Evolutionary conservation across 805 yeast species (phyloP), one percentile per base, ranked within the genome.

Genomic region (Wickerhamiella siamensis): DNA sequence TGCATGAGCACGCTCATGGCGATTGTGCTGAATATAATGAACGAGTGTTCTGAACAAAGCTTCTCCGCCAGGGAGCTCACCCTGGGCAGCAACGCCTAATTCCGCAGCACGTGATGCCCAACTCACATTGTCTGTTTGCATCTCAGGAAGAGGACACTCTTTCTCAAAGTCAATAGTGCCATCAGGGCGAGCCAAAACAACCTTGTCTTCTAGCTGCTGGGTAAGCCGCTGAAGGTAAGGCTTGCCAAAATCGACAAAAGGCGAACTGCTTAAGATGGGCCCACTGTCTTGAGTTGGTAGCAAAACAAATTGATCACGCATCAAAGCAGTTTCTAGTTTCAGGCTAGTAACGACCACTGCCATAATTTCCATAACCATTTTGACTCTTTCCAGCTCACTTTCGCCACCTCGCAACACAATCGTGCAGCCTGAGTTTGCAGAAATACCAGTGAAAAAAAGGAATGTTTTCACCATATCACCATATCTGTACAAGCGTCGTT

Each of bases 401-500:
- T 72, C 70, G 1, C 75, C 79, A 2, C 97, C 98, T 42, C 97
- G 65, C n/a, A 91, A 58, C 12, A 83, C 65, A n/a, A 88, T 71
- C 0, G 97, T 86, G 31, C 87, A 78, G 0, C 98, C 98, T 0
- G 78, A 60, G 33, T 72, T 73, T 8, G 70, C 66, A 31, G 77
- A 76, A 48, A 87, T 77, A 0, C 95, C 97, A 1, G 77, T 72
- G 42, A 91, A 71, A 49, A 74, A 81, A n/a, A 84, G 69, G 53
- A 79, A 83, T 0, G 93, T 75, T 54, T 84, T 81, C 17, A 50
- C 58, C 10, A 38, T 19, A 43, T 74, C 68, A 4, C 72, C 70
- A 54, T 66, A 72, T 2, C 75, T 64, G 55, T 65, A 88, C 3
- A 80, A 72, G 47, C 74, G 73, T 9, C 83, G 82, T 47, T 79